Evolutionary conservation across 352 stramenopile species (phyloP), one percentile per base, ranked within the genome.

Genomic region (Halophytophthora batemanensis): DNA sequence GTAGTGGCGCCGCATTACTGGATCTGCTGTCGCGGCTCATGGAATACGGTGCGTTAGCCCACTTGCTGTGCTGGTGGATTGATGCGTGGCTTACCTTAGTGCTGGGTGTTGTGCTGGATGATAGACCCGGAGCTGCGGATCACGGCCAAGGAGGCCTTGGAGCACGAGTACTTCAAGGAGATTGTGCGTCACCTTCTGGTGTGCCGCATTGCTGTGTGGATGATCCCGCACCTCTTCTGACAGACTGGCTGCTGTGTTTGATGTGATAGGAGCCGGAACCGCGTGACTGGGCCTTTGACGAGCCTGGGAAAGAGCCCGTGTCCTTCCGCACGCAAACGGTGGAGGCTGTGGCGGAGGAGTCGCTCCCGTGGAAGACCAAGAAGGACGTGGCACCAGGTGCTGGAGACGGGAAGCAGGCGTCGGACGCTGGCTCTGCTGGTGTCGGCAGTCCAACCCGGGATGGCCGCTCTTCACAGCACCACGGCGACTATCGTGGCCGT

Each of bases 101-200:
- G 18, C 18, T 38, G 55, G 4, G 36, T 10, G 15, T 46, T 25
- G 29, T 54, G 28, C n/a, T 45, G 6, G 35, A 35, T 55, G 11
- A 38, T 77, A 82, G 85, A 97, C 67, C 93, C 93, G 29, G 76
- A 83, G 56, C 75, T 87, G 31, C 82, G 95, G 22, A 95, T 98
- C 53, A 96, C 81, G 23, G 93, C 92, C 3, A 84, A 90, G 40
- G 77, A 96, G 50, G 95, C 95, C 31, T 59, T 98, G 11, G 77
- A 96, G 38, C 91, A 98, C 69, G 69, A 91, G 53, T 98, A 98
- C 56, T 98, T 98, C 54, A 90, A 80, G 57, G 74, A 95, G 22
- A 95, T 90, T 56, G 83, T 92, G 66, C 51, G 76, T 67, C 1
- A 10, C 42, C 13, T 53, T 2, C 13, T 35, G 18, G 21, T 39